Base-by-base conservation (phyloP, 83 land plant species). In the Picea abies region DNA sequence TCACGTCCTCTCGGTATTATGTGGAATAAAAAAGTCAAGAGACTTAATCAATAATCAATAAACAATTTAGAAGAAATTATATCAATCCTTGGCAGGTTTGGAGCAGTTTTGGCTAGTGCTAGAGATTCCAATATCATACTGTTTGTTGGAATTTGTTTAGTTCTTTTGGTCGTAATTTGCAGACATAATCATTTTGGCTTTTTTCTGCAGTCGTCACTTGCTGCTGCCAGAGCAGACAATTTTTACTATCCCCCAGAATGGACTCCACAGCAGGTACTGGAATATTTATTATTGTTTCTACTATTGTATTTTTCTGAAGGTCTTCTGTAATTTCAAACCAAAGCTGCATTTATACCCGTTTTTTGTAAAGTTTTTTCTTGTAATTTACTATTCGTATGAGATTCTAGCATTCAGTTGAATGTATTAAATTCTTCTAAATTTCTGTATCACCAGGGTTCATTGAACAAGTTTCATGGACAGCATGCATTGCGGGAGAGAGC, bases 231-330 rank as follows among this genome's bases (percentile, higher is more conserved):
- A 82, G 99, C 99, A 22, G 99, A 97, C 79, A 97, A 97, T 81
- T 97, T 97, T 82, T 97, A 97, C 88, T 97, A 94, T 77, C 99
- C 99, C 1, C 99, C 99, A 84, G 99, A 97, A 96, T 97, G 99
- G 99, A 86, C 88, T 44, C 99, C 99, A 56, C 86, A 89, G 44
- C 90, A 96, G 96, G 98, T 95, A 89, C 5, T 82, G 56, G 23
- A 78, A 32, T 22, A 78, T 60, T 78, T 22, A 39, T 9, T 20
- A 11, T 76, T 47, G 0, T 52, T 76, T n/a, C 22, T 23, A 5
- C 11, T 17, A 4, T 23, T 62, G 9, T 80, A 0, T 52, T 47
- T 52, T 76, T 29, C 29, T 29, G 29, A 29, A 29, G 29, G 29
- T 29, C 29, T 29, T 5, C 23, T n/a, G 23, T 75, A 10, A 44